Conservation (phyloP, 306 rosid species). For the Elaeagnus macrophylla region DNA sequence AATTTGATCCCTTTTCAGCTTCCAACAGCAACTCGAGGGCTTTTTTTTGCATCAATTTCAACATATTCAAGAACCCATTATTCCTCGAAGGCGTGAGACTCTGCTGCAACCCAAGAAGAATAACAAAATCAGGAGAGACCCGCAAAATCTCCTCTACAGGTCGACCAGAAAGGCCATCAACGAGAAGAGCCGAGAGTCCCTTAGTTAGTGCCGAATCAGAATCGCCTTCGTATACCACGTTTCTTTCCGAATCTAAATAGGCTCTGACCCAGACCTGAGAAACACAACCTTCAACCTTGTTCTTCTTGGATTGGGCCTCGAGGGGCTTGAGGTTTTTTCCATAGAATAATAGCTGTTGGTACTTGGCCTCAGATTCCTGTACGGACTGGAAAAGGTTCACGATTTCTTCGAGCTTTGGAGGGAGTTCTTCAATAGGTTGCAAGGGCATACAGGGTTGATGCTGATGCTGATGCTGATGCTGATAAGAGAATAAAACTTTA, state of each 20-base stretch:
- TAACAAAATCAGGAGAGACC: conserved; percentile 67
- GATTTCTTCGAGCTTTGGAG: conserved; percentile 87
- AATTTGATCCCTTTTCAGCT: conserved; percentile 33
- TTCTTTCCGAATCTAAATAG: conserved; percentile 44
- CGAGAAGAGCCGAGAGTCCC: conserved; percentile 86
- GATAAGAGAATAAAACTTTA: too few species aligned
- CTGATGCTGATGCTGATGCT: conserved; percentile 15
- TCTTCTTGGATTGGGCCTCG: conserved; percentile 38
- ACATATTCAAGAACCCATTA: conserved; percentile 87
- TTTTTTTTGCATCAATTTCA: conserved; percentile 83
- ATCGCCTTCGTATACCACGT: conserved; percentile 78
- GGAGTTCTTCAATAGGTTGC: conserved; percentile 84
- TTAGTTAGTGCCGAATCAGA: conserved; percentile 81
- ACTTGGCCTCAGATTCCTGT: conserved; percentile 63
- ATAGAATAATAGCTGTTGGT: conserved; percentile 82
- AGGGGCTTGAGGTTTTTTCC: conserved; percentile 82
- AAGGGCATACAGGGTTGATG: conserved; percentile 37
- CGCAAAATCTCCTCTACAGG: conserved; percentile 53
- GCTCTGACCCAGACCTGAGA: conserved; percentile 99
- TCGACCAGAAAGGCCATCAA: conserved; percentile 62
- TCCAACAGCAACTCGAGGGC: conserved; percentile 48
- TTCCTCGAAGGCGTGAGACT: conserved; percentile 80
- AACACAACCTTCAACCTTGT: conserved; percentile 91
- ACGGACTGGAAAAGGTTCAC: conserved; percentile 81
- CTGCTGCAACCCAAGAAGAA: conserved; percentile 85